Evolutionary conservation across 1,284 basidiomycete species (phyloP).

Genomic region (Naganishia liquefaciens): DNA sequence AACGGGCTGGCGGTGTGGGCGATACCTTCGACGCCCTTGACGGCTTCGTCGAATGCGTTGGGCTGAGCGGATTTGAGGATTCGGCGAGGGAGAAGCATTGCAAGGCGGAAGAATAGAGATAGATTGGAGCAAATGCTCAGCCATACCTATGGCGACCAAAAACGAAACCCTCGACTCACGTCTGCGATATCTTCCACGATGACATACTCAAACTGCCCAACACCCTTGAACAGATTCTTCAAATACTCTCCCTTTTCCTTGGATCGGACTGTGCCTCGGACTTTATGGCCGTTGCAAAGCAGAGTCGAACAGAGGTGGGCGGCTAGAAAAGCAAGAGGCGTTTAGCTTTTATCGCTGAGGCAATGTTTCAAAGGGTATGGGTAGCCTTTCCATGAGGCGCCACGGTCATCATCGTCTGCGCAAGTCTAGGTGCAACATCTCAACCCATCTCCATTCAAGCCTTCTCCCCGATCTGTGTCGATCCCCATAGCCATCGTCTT

Average conservation of each 20-base stretch:
- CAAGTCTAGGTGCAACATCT: no score
- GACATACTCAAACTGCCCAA: conserved; percentile 59
- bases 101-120: background rate
- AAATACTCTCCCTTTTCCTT: conserved; percentile 60
- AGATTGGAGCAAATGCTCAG: background rate
- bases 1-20: conserved; percentile 44
- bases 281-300: conserved; percentile 51
- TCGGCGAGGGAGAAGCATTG: background rate
- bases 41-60: conserved; percentile 69
- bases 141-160: no score
- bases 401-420: no score
- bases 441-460: no score
- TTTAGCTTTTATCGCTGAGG: conserved; percentile 3
- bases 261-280: conserved; percentile 63
- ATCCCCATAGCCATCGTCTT: no score
- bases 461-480: no score
- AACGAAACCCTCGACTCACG: conserved; percentile 43
- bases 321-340: conserved; percentile 32
- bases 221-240: conserved; percentile 57
- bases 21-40: conserved; percentile 66
- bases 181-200: conserved; percentile 63
- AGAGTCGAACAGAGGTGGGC: conserved; percentile 43
- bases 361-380: background rate
- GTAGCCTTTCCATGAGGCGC: no score
- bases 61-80: conserved; percentile 50